Percentiles rank a stretch among this genome's conserved stretches.
Conservation (phyloP, 2,329 filamentous ascomycete species). For the Hymenoscyphus fructigenus region DNA sequence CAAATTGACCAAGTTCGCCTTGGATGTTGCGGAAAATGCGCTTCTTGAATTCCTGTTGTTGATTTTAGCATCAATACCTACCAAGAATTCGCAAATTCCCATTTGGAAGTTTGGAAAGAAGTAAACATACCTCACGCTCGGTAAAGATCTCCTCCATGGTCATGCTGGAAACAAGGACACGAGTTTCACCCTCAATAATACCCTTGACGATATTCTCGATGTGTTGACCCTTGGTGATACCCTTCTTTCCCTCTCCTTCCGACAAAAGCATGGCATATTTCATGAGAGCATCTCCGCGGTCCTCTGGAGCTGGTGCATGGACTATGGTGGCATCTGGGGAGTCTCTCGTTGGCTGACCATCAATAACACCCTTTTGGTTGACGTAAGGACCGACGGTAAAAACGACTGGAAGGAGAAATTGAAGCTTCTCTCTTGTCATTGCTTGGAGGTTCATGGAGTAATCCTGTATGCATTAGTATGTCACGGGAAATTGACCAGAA, state of each 20-base stretch:
- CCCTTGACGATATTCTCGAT: slow-evolving; percentile 85
- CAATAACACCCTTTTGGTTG: slow-evolving; percentile 48
- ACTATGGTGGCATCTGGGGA: slow-evolving; percentile 10
- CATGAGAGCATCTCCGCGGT: slow-evolving; percentile 62
- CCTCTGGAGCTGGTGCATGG: slow-evolving; percentile 40
- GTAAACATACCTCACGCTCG: slow-evolving; percentile 53
- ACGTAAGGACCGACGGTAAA: slow-evolving; percentile 84
- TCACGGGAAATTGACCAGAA: neutral
- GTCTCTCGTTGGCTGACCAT: slow-evolving; percentile 32
- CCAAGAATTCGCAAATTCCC: neutral
- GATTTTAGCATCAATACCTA: neutral
- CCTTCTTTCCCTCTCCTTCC: slow-evolving; percentile 51
- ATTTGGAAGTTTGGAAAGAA: neutral
- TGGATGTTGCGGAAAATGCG: slow-evolving; percentile 61
- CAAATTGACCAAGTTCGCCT: slow-evolving; percentile 75
- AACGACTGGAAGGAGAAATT: slow-evolving; percentile 78
- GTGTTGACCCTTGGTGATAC: slow-evolving; percentile 48
- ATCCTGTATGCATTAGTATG: slow-evolving; percentile 39
- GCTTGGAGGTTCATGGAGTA: slow-evolving; percentile 81
- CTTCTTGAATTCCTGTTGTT: slow-evolving; percentile 61
- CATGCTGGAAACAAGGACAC: slow-evolving; percentile 81
- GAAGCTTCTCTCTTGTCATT: slow-evolving; percentile 87
- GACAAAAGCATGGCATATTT: slow-evolving; percentile 83
- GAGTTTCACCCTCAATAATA: slow-evolving; percentile 85
- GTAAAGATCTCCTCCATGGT: slow-evolving; percentile 59